phyloP scores from a whole-genome alignment of 768 basidiomycete genomes.

The Tulasnella sp. region DNA sequence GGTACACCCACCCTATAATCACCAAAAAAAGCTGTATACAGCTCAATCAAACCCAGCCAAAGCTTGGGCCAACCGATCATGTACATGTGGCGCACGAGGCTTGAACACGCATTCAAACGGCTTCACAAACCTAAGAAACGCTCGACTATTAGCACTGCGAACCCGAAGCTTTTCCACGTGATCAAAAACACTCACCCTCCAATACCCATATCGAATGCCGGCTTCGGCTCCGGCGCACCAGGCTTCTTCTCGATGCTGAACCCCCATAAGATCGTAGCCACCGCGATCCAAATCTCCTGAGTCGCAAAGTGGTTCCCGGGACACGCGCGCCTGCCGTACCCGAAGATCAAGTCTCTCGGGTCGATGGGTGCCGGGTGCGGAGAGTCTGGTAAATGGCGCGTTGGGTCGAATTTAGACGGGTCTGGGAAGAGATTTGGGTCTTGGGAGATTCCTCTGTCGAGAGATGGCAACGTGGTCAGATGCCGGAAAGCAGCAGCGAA shows the following conservation, averaged over 20 bases:
- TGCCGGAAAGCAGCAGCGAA: background rate
- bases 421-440: slow-evolving; percentile 13
- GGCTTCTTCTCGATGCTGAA: slow-evolving; percentile 10
- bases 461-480: background rate
- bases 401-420: slow-evolving; percentile 11
- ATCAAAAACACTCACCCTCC: background rate
- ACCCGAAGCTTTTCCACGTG: background rate
- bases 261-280: background rate
- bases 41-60: slow-evolving; percentile 10
- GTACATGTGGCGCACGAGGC: background rate
- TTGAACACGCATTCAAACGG: slow-evolving; percentile 1
- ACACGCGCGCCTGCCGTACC: slow-evolving; percentile 25
- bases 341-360: slow-evolving; percentile 11
- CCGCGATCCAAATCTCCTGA: background rate
- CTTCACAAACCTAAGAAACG: background rate
- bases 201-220: slow-evolving; percentile 3
- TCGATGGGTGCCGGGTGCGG: slow-evolving; percentile 12
- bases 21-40: background rate
- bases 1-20: too few species aligned
- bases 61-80: slow-evolving; percentile 7
- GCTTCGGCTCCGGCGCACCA: background rate
- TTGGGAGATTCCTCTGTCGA: slow-evolving; percentile 17
- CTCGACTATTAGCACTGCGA: background rate
- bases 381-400: background rate
- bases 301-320: slow-evolving; percentile 4